Evolutionary conservation across 2,329 filamentous ascomycete species (phyloP).

Genomic region (Xylariomycetidae sp.): DNA sequence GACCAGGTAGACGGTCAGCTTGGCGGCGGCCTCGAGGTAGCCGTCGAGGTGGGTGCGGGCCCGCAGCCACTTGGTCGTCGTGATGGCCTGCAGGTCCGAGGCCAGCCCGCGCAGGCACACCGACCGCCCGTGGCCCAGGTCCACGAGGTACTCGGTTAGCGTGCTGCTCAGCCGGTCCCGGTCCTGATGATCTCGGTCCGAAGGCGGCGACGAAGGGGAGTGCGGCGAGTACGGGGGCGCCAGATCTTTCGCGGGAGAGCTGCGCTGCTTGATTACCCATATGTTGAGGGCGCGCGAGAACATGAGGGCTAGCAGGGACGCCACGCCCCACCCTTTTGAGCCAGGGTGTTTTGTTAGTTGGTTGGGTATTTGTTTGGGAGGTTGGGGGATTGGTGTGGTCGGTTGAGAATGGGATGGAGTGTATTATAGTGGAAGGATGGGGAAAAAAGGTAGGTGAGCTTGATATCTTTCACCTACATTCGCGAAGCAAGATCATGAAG

Average conservation of each 20-base stretch:
- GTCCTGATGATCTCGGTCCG: constrained; percentile 4
- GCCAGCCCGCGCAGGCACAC: constrained; percentile 49
- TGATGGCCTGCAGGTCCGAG: constrained; percentile 56
- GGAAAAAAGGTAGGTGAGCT: background rate
- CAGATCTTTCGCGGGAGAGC: constrained; percentile 19
- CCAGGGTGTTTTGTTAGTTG: too few relatives aligned
- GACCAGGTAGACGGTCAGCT: constrained; percentile 54
- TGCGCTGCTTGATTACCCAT: constrained; percentile 50
- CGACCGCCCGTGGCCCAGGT: constrained; percentile 46
- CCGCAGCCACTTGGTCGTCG: constrained; percentile 51
- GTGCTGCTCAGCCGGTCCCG: constrained; percentile 14
- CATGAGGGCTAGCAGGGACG: constrained; percentile 44
- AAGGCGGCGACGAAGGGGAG: constrained; percentile 4
- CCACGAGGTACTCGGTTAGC: constrained; percentile 44
- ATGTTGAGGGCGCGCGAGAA: constrained; percentile 52
- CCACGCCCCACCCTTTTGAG: constrained; percentile 42
- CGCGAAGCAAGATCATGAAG: constrained; percentile 41
- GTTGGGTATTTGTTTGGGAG: constrained; percentile 7
- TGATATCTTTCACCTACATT: constrained; percentile 33
- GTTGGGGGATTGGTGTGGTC: too few relatives aligned
- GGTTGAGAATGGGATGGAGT: background rate
- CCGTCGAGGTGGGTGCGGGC: constrained; percentile 45
- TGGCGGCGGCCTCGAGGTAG: constrained; percentile 48
- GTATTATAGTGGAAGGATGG: too few relatives aligned
- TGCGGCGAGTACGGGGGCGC: constrained; percentile 12